These are phyloP conservation scores for Coemansia sp. DNA, from an alignment of 192 early-diverging fungal genomes.

Conservation along the genomic window DNA sequence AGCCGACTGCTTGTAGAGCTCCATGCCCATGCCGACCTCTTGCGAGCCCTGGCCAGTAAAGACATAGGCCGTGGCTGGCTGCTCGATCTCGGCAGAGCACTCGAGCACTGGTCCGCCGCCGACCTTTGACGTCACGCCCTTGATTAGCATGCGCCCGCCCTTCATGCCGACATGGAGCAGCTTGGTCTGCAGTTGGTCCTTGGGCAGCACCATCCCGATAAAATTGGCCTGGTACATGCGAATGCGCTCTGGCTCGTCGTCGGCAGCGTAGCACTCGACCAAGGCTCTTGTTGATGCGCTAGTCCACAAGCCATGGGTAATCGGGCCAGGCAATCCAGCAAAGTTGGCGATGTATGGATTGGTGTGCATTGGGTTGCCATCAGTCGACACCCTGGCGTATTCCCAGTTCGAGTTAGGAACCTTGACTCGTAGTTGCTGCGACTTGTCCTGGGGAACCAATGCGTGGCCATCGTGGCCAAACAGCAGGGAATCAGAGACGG, in stretches of 20 bases:
- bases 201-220: constrained; percentile 90
- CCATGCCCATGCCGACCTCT: constrained; percentile 96
- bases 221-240: constrained; percentile 79
- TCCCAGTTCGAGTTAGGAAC: constrained; percentile 78
- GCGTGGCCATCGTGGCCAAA: constrained; percentile 74
- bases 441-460: background rate
- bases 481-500: constrained; percentile 67
- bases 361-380: constrained; percentile 92
- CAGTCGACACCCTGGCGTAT: constrained; percentile 80
- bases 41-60: constrained; percentile 98
- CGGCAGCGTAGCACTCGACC: constrained; percentile 87
- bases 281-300: constrained; percentile 87
- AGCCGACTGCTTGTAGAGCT: constrained; percentile 78
- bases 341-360: constrained; percentile 92
- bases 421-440: background rate
- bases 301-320: constrained; percentile 97
- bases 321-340: constrained; percentile 86
- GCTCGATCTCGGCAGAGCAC: constrained; percentile 87
- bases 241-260: constrained; percentile 85
- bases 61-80: constrained; percentile 88
- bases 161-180: constrained; percentile 94
- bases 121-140: constrained; percentile 81
- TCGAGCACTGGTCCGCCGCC: constrained; percentile 69
- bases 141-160: constrained; percentile 86
- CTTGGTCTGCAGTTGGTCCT: constrained; percentile 81